Evolutionary conservation across 2,329 filamentous ascomycete genomes (phyloP).

Genomic region (Cladobotryum mycophilum): DNA sequence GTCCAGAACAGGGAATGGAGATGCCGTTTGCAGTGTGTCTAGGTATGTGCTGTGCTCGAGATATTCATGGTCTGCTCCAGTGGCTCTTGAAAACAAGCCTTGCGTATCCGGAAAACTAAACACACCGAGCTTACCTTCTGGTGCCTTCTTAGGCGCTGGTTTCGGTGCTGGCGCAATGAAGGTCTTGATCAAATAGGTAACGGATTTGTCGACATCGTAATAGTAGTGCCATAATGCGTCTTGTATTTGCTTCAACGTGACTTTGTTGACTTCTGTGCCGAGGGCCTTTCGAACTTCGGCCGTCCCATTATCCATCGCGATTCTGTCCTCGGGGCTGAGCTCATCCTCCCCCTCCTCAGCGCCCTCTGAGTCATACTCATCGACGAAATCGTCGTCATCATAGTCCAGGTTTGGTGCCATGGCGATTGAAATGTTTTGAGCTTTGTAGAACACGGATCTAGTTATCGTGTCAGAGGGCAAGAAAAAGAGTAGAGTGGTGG

Average conservation of each 20-base stretch:
- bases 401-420: constrained; percentile 32
- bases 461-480: not conserved
- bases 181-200: constrained; percentile 69
- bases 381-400: constrained; percentile 41
- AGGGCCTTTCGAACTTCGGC: constrained; percentile 60
- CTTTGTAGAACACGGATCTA: not conserved
- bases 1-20: constrained; percentile 13
- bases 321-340: constrained; percentile 42
- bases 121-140: constrained; percentile 35
- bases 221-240: constrained; percentile 95
- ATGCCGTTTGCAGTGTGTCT: constrained; percentile 1
- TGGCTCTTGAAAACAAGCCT: constrained; percentile 20
- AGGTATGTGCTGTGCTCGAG: constrained; percentile 9
- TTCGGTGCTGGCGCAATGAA: constrained; percentile 44
- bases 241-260: constrained; percentile 64
- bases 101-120: constrained; percentile 26
- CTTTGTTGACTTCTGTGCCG: constrained; percentile 51
- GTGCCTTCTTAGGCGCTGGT: constrained; percentile 21
- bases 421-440: not conserved
- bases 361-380: constrained; percentile 44
- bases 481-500: too few species aligned
- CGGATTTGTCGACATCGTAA: constrained; percentile 82
- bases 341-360: constrained; percentile 41
- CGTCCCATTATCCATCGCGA: constrained; percentile 57
- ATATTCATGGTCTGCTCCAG: constrained; percentile 27